A percentile compares a stretch with the other conserved stretches of the same genome.
These are phyloP conservation scores for Aureobasidium sp. DNA, from an alignment of 2,329 filamentous ascomycete genomes.

Conservation along the genomic window DNA sequence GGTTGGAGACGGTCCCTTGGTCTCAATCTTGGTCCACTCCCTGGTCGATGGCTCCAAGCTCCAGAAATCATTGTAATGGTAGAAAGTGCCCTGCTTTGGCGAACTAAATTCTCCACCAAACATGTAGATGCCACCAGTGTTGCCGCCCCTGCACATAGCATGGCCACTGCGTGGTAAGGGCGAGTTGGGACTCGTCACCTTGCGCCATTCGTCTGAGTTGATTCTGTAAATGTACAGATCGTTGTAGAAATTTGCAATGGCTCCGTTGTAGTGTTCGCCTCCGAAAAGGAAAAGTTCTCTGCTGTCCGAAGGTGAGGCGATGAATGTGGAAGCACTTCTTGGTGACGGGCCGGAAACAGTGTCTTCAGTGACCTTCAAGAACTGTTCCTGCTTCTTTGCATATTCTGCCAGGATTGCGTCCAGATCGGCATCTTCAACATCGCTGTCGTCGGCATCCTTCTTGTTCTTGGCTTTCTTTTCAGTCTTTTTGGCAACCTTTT, in stretches of 20 bases:
- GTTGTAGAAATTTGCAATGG: slow-evolving; percentile 66
- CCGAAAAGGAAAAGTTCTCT: slow-evolving; percentile 90
- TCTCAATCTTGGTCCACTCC: slow-evolving; percentile 88
- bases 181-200: slow-evolving; percentile 83
- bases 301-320: slow-evolving; percentile 77
- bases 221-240: slow-evolving; percentile 65
- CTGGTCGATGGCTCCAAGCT: slow-evolving; percentile 72
- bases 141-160: slow-evolving; percentile 87
- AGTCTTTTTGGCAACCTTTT: slow-evolving; percentile 62
- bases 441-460: slow-evolving; percentile 65
- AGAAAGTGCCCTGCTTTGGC: slow-evolving; percentile 96
- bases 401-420: slow-evolving; percentile 92
- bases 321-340: slow-evolving; percentile 70
- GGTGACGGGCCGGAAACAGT: slow-evolving; percentile 65
- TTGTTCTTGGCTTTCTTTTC: slow-evolving; percentile 84
- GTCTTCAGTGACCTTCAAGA: slow-evolving; percentile 85
- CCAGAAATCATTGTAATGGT: slow-evolving; percentile 99
- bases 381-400: slow-evolving; percentile 82
- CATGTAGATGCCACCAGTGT: slow-evolving; percentile 77
- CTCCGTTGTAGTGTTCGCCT: slow-evolving; percentile 93
- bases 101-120: slow-evolving; percentile 96
- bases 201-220: slow-evolving; percentile 82
- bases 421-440: slow-evolving; percentile 86
- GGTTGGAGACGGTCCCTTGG: slow-evolving; percentile 69
- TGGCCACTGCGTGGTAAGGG: slow-evolving; percentile 87